A percentile compares a stretch with the other conserved stretches of the same genome.
phyloP scores from a whole-genome alignment of 2,329 filamentous ascomycete genomes.

The Metarhizium anisopliae region DNA sequence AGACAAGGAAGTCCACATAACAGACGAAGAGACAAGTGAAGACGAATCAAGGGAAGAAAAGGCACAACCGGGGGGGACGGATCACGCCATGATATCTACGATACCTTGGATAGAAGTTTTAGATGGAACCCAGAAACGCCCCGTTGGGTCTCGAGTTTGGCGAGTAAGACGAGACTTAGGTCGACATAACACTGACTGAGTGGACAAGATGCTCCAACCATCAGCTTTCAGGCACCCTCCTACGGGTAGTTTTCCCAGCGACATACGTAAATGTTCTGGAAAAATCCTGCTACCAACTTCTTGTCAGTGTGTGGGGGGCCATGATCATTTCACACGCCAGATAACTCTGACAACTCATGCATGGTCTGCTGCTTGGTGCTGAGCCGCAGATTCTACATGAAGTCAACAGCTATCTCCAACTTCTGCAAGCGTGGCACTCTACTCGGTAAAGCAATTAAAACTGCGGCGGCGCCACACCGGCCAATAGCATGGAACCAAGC shows the following conservation, averaged over 20 bases:
- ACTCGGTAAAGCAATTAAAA: not conserved
- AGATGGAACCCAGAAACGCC: slow-evolving; percentile 44
- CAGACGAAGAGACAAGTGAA: slow-evolving; percentile 25
- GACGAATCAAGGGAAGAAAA: slow-evolving; percentile 19
- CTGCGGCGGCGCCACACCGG: not conserved
- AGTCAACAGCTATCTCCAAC: no score
- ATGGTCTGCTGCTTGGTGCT: no score
- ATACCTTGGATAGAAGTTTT: slow-evolving; percentile 53
- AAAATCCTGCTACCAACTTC: not conserved
- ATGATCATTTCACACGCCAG: no score
- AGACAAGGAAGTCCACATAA: slow-evolving; percentile 20
- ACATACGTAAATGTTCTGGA: not conserved
- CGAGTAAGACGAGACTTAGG: slow-evolving; percentile 56
- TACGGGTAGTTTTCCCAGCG: not conserved
- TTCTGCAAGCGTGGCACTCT: no score
- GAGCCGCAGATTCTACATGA: no score
- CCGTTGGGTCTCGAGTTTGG: slow-evolving; percentile 52
- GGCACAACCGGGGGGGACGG: slow-evolving; percentile 12
- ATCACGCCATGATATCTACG: slow-evolving; percentile 16
- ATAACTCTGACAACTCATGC: no score
- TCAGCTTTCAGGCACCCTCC: not conserved
- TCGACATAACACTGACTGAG: slow-evolving; percentile 19
- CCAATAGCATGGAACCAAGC: not conserved
- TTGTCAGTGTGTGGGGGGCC: no score
- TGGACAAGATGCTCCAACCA: no score